phyloP scores from a whole-genome alignment of 2,329 filamentous ascomycete genomes.

The Fusarium vanettenii region DNA sequence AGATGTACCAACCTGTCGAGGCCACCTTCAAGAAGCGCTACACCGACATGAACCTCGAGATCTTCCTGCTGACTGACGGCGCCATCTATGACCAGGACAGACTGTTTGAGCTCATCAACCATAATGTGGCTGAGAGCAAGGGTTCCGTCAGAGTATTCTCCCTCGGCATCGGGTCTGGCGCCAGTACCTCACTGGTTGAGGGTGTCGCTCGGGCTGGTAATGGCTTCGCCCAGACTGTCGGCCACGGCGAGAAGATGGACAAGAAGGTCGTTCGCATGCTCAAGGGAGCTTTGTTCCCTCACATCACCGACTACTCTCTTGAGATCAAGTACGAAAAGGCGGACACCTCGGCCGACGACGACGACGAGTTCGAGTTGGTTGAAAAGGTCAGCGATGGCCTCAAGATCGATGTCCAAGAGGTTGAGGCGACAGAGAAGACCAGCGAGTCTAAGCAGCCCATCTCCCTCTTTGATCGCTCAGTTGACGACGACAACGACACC shows the following conservation, averaged over 20 bases:
- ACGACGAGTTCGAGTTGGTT: constrained; percentile 72
- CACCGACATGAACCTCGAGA: constrained; percentile 61
- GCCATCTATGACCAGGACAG: constrained; percentile 60
- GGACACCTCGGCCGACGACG: constrained; percentile 39
- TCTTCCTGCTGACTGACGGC: constrained; percentile 68
- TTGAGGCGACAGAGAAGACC: background rate
- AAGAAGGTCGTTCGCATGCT: constrained; percentile 79
- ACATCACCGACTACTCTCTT: constrained; percentile 72
- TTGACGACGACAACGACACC: constrained; percentile 55
- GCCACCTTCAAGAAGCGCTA: constrained; percentile 56
- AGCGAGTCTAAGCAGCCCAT: constrained; percentile 55
- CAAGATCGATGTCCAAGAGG: constrained; percentile 47
- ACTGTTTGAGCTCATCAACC: constrained; percentile 59
- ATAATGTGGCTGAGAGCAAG: constrained; percentile 52
- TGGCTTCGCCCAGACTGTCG: constrained; percentile 72
- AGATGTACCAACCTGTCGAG: constrained; percentile 61
- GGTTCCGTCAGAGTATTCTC: constrained; percentile 64
- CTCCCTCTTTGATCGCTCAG: constrained; percentile 68
- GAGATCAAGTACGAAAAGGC: constrained; percentile 67
- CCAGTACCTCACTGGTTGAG: constrained; percentile 65
- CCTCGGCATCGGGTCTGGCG: constrained; percentile 63
- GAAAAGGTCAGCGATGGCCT: constrained; percentile 66
- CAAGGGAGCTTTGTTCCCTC: constrained; percentile 75
- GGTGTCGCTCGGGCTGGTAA: constrained; percentile 65
- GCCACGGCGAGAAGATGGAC: constrained; percentile 72